Evolutionary conservation across 305 asterid genomes (phyloP).

Genomic region (Fraxinus ornus): DNA sequence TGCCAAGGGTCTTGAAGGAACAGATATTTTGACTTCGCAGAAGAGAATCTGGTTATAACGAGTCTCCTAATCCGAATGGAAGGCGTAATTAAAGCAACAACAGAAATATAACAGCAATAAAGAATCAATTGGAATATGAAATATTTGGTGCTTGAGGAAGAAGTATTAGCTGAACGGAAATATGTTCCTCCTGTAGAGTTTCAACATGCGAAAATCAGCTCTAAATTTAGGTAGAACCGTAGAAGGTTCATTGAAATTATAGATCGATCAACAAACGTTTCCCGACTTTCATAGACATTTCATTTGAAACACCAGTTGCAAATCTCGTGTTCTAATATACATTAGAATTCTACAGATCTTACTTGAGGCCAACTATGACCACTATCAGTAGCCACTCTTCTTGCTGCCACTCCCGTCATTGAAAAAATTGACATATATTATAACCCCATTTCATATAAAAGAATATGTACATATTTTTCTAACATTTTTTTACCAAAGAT

Average conservation of each 20-base stretch:
- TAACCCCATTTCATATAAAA: neutral
- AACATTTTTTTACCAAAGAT: neutral
- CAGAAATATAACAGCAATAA: neutral
- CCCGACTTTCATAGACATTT: neutral
- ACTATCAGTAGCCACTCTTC: neutral
- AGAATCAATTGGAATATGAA: neutral
- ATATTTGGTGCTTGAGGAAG: neutral
- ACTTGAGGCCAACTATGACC: neutral
- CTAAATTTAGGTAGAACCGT: neutral
- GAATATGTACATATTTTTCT: neutral
- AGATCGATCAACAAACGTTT: neutral
- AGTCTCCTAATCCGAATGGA: neutral
- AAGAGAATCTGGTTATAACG: neutral
- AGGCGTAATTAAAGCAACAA: neutral
- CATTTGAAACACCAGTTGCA: neutral
- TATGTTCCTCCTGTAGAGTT: neutral
- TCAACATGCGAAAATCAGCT: neutral
- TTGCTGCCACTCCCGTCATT: neutral
- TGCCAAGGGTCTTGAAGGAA: neutral
- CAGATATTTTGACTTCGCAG: neutral
- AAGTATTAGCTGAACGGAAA: neutral
- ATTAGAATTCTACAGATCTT: neutral
- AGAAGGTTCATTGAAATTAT: neutral
- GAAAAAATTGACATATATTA: neutral
- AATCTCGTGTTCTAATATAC: neutral